Percentiles rank a stretch among this genome's conserved stretches.
These are phyloP conservation scores for Aspergillus uvarum DNA, from an alignment of 2,329 filamentous ascomycete genomes.

Conservation along the genomic window DNA sequence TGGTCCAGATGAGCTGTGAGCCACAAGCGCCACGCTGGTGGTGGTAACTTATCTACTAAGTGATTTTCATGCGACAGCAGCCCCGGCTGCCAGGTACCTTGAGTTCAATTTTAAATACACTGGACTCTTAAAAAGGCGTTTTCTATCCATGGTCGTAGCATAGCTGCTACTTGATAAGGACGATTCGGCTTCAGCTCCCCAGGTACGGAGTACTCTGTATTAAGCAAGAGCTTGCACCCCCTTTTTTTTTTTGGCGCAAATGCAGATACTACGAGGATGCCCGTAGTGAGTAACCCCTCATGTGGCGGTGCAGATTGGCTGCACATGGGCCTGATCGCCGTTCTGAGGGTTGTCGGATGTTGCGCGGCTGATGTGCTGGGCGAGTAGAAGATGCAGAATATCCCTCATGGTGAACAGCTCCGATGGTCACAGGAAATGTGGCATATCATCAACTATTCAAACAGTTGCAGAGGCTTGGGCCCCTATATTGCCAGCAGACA, in stretches of 20 bases:
- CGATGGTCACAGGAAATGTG: not conserved
- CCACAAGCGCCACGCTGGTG: constrained; percentile 11
- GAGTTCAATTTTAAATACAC: too few relatives aligned
- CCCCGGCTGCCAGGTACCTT: not conserved
- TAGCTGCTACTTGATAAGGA: too few relatives aligned
- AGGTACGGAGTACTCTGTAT: too few relatives aligned
- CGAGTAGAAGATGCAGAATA: not conserved
- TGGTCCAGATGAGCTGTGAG: constrained; percentile 21
- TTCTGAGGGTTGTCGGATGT: not conserved
- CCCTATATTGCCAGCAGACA: not conserved
- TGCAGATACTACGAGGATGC: not conserved
- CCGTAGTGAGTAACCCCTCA: not conserved
- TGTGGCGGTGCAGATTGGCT: constrained; percentile 8
- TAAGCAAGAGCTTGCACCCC: too few relatives aligned
- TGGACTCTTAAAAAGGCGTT: too few relatives aligned
- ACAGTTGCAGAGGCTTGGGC: not conserved
- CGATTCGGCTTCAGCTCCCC: too few relatives aligned
- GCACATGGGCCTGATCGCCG: not conserved
- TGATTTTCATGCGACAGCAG: constrained; percentile 6
- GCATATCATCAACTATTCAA: not conserved
- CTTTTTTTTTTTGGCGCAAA: not conserved
- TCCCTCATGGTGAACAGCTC: not conserved
- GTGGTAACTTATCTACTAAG: not conserved
- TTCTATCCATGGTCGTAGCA: too few relatives aligned
- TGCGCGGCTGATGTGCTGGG: not conserved